These are phyloP conservation scores for Glarea lozoyensis DNA, from an alignment of 495 filamentous ascomycete species.

Conservation along the genomic window DNA sequence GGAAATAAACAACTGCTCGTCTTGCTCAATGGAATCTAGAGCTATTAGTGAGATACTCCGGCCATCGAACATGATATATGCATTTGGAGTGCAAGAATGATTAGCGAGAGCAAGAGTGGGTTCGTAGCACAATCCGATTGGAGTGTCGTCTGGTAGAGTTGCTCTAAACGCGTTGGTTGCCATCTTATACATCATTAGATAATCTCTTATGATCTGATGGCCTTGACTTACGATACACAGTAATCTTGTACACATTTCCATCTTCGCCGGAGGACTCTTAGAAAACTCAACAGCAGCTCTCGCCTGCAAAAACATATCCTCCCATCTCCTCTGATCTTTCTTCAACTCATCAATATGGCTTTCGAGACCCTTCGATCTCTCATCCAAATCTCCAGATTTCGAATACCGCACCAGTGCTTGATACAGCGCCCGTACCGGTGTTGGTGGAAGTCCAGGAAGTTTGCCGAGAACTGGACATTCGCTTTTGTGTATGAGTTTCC, in stretches of 20 bases:
- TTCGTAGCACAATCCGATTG: slow-evolving; percentile 26
- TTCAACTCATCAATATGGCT: slow-evolving; percentile 9
- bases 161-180: slow-evolving; percentile 18
- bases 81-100: slow-evolving; percentile 45
- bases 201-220: neutral
- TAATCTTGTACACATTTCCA: slow-evolving; percentile 28
- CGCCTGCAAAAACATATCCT: slow-evolving; percentile 37
- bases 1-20: slow-evolving; percentile 40
- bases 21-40: slow-evolving; percentile 28
- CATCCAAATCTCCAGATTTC: neutral
- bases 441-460: slow-evolving; percentile 28
- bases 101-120: slow-evolving; percentile 39
- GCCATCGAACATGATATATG: slow-evolving; percentile 35
- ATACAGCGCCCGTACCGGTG: slow-evolving; percentile 33
- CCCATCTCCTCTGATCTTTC: slow-evolving; percentile 21
- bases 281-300: slow-evolving; percentile 31
- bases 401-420: slow-evolving; percentile 29
- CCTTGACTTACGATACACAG: slow-evolving; percentile 30
- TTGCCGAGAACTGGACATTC: slow-evolving; percentile 36
- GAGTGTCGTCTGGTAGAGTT: slow-evolving; percentile 8
- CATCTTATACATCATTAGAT: slow-evolving; percentile 11
- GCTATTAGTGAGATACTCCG: slow-evolving; percentile 33
- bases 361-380: slow-evolving; percentile 7
- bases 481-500: slow-evolving; percentile 39
- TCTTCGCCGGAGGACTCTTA: slow-evolving; percentile 17